A percentile compares a stretch with the other conserved stretches of the same genome.
Evolutionary conservation across 2,329 filamentous ascomycete genomes (phyloP).

Genomic region (Fusarium vanettenii): DNA sequence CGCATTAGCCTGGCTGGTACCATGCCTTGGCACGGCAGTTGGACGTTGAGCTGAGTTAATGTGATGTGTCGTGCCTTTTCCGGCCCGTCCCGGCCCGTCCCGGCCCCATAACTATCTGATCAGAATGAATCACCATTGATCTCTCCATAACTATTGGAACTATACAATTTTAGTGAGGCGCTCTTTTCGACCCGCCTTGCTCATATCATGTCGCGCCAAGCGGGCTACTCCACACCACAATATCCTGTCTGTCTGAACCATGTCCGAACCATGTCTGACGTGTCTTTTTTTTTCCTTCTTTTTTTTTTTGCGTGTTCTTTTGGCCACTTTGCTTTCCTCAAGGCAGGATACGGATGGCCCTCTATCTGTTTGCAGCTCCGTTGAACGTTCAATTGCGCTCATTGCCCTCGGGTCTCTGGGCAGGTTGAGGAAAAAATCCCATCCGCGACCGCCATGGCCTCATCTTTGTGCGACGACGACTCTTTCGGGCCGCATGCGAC

Average conservation of each 20-base stretch:
- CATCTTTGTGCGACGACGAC: slow-evolving; percentile 28
- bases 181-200: not conserved
- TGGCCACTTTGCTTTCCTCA: not conserved
- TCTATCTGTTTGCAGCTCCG: not conserved
- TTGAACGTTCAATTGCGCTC: not conserved
- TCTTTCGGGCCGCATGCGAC: slow-evolving; percentile 35
- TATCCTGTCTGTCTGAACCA: not conserved
- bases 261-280: not conserved
- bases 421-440: not conserved
- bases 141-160: not conserved
- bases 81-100: not conserved
- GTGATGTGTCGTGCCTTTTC: not conserved
- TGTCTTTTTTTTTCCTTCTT: not conserved
- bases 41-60: not conserved
- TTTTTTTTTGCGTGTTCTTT: not conserved
- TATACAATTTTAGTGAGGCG: not conserved
- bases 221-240: not conserved
- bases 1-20: not conserved
- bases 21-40: not conserved
- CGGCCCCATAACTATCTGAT: not conserved
- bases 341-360: slow-evolving; percentile 2
- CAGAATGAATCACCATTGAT: not conserved
- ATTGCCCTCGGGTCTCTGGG: not conserved
- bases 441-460: slow-evolving; percentile 11
- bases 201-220: not conserved